phyloP scores from a whole-genome alignment of 2,329 filamentous ascomycete genomes.

The Exophiala spinifera region DNA sequence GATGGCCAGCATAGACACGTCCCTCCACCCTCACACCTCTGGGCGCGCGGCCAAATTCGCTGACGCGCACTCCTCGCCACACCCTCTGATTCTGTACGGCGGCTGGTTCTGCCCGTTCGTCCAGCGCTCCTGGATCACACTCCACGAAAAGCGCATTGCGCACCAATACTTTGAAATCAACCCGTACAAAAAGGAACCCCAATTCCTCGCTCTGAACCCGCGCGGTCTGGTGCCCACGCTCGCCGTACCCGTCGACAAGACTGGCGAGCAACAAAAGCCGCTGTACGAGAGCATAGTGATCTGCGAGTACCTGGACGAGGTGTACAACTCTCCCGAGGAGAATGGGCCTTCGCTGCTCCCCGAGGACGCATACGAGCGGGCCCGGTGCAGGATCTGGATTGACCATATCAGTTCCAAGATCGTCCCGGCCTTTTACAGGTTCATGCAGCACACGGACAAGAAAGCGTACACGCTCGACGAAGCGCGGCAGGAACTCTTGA shows the following conservation, averaged over 20 bases:
- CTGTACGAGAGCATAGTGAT: slow-evolving; percentile 71
- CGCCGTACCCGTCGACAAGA: slow-evolving; percentile 31
- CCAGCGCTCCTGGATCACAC: slow-evolving; percentile 70
- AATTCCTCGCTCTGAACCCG: slow-evolving; percentile 70
- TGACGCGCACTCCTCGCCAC: slow-evolving; percentile 33
- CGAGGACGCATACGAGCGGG: slow-evolving; percentile 61
- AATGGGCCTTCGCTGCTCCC: slow-evolving; percentile 56
- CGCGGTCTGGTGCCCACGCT: slow-evolving; percentile 73
- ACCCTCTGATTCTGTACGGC: slow-evolving; percentile 61
- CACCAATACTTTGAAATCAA: slow-evolving; percentile 78
- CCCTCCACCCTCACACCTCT: slow-evolving; percentile 45
- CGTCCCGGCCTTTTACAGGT: slow-evolving; percentile 67
- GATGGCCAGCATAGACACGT: slow-evolving; percentile 41
- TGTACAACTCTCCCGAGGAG: slow-evolving; percentile 49
- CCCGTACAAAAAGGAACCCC: slow-evolving; percentile 69
- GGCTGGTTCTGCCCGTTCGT: slow-evolving; percentile 69
- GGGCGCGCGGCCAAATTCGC: slow-evolving; percentile 42
- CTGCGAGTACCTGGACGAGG: slow-evolving; percentile 73
- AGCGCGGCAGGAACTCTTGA: slow-evolving; percentile 57
- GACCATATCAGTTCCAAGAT: slow-evolving; percentile 67
- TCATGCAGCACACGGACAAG: slow-evolving; percentile 47
- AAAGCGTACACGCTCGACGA: slow-evolving; percentile 48
- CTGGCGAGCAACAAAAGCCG: slow-evolving; percentile 47
- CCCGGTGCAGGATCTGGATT: slow-evolving; percentile 68
- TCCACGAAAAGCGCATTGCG: slow-evolving; percentile 70